Evolutionary conservation across 805 yeast genomes (phyloP), one percentile per base, ranked within the genome.

Genomic region (Pichia scutulata): DNA sequence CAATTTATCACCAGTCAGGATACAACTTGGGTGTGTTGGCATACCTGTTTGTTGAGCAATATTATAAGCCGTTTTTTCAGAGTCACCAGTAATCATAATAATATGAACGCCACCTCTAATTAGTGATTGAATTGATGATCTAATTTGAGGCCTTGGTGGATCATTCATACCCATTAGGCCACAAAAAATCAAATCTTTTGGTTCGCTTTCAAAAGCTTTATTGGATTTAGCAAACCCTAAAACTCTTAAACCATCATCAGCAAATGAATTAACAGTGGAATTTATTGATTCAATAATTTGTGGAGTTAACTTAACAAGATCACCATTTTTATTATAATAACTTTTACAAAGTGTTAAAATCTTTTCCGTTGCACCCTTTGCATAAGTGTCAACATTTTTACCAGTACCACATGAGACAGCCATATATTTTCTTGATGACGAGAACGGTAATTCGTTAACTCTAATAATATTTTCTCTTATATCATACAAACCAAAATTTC

Each of bases 31-130:
- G 36, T 33, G 33, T 4, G 46, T 44, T 4, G 90, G 95, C 78
- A 87, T 87, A 26, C 99, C 99, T 57, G 92, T 86, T 66, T 88
- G 89, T 55, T 74, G 77, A 2, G 96, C 97, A 65, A 90, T 87
- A 57, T 86, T 83, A 14, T 76, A 68, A 7, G 96, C 97, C 16
- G 97, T 89, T 16, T 84, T 81, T 55, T 89, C 95, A 37, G 88
- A 78, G 66, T 90, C 97, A 59, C 97, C 97, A 9, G 99, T 93
- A 56, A 93, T 92, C 98, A 93, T 93, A 47, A 93, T 87, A n/a
- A 93, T 89, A 62, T 89, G 95, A 41, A 93, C 99, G 42, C 98
- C 96, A 54, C 98, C 97, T 61, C 82, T 82, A 72, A 89, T 75
- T 51, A 93, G 74, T 55, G 81, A 74, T 39, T 86, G 77, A 51